Evolutionary conservation across 2,329 filamentous ascomycete genomes (phyloP).

Genomic region (Penicillium oxalicum): DNA sequence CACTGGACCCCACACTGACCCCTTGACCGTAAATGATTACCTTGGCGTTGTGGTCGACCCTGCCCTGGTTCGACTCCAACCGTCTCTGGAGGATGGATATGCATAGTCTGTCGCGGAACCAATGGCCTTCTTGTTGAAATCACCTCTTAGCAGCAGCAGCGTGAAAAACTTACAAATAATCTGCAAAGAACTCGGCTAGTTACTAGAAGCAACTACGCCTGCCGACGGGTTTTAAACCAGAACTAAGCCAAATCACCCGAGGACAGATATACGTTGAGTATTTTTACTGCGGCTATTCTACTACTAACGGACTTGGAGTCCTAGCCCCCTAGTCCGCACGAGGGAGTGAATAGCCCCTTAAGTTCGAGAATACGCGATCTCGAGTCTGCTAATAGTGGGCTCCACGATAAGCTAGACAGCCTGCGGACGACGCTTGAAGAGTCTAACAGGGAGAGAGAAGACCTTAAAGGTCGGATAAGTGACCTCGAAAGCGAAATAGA

Average conservation of each 20-base stretch:
- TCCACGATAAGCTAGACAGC: not conserved
- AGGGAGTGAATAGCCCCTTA: not conserved
- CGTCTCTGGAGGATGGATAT: conserved; percentile 1
- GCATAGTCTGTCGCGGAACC: not conserved
- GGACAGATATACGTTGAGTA: not conserved
- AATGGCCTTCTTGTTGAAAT: not conserved
- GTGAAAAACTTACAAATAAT: not conserved
- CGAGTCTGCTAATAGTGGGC: not conserved
- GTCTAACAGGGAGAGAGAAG: too few species aligned
- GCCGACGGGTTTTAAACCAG: not conserved
- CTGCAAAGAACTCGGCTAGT: not conserved
- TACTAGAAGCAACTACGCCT: not conserved
- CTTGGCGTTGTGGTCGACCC: conserved; percentile 1
- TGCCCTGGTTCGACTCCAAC: not conserved
- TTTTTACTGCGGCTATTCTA: not conserved
- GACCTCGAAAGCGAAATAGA: too few species aligned
- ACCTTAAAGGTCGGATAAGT: too few species aligned
- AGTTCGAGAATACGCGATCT: not conserved
- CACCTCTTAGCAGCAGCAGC: not conserved
- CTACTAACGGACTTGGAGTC: not conserved
- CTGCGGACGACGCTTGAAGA: not conserved
- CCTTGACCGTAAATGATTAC: not conserved
- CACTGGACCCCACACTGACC: not conserved
- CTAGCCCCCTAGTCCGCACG: not conserved
- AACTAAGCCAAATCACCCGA: not conserved